A percentile compares a stretch with the other conserved stretches of the same genome.
phyloP scores from a whole-genome alignment of 148 eudicot species.

The Chenopodium suecicum region DNA sequence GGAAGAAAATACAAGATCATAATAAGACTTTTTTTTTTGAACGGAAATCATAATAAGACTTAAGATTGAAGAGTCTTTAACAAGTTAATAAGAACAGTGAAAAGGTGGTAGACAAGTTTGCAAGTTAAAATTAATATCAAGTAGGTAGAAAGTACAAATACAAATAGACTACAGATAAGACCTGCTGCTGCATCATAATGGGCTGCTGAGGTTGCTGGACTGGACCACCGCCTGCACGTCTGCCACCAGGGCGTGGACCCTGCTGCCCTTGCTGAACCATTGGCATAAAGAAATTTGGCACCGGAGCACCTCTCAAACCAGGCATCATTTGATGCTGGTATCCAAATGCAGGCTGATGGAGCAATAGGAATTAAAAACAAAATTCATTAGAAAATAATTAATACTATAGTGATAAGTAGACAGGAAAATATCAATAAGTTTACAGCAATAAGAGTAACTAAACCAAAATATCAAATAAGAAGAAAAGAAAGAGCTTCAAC shows the following conservation, averaged over 20 bases:
- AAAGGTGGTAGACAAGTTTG: background rate
- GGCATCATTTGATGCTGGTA: conserved; percentile 84
- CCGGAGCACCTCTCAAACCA: conserved; percentile 67
- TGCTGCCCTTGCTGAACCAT: conserved; percentile 75
- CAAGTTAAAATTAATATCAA: background rate
- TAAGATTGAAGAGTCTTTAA: background rate
- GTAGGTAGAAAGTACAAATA: background rate
- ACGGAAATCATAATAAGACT: background rate
- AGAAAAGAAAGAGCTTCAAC: no score
- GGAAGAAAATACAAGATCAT: background rate
- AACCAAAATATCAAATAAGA: no score
- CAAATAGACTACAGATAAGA: conserved; percentile 7
- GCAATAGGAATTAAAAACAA: background rate
- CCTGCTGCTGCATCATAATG: conserved; percentile 71
- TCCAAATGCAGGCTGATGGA: conserved; percentile 67
- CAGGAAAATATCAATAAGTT: no score
- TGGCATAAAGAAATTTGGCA: conserved; percentile 77
- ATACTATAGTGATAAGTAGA: background rate
- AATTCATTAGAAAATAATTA: background rate
- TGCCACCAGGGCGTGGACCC: conserved; percentile 71
- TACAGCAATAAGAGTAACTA: no score
- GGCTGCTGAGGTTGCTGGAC: conserved; percentile 68
- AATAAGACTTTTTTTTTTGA: no score
- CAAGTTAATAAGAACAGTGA: background rate
- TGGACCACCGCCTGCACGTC: conserved; percentile 53